Base-by-base conservation (phyloP, 352 stramenopile species). In the Phytophthora idaei region DNA sequence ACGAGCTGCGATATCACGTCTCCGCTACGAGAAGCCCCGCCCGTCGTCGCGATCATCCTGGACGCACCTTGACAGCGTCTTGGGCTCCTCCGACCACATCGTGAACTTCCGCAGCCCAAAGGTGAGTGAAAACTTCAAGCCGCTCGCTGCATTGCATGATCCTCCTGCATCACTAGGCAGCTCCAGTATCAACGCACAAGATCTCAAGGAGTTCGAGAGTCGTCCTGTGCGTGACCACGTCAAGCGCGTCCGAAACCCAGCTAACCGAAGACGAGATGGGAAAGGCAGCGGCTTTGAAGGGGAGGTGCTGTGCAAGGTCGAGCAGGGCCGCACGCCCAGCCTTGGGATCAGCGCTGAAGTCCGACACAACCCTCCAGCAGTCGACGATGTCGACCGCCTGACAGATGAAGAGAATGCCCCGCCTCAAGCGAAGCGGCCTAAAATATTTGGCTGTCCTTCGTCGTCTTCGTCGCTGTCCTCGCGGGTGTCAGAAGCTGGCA, bases 61-160 rank as follows among this genome's bases (percentile, higher is more conserved):
- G 82, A 78, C 65, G 8, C 85, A 90, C 49, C 69, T 92, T 8
- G 82, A 91, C 49, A 82, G 82, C 15, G 74, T 92, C 3, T 75
- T 94, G 21, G 83, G 85, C 0, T 76, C 76, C 2, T 90, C 83
- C 1, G 54, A 80, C 5, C 85, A 94, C 52, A 92, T 94, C 51
- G 70, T 92, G 4, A 87, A 92, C 54, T 93, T 93, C 47, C 70
- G 77, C 32, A 93, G 85, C 47, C 83, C 85, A 2, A 94, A 94
- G 61, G 82, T 94, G 28, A 92, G 83, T 63, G 85, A 94, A 44
- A 90, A 90, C 36, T 92, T 92, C 47, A 77, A 73, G 17, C 79
- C 85, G 12, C 61, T 92, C 6, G 61, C 69, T 11, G 50, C 70
- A 41, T 54, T 77, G 9, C 61, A 65, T 44, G 50, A 67, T 12